These are phyloP conservation scores for Plasmodium vinckei DNA, from an alignment of 169 alveolate genomes.

Conservation along the genomic window DNA sequence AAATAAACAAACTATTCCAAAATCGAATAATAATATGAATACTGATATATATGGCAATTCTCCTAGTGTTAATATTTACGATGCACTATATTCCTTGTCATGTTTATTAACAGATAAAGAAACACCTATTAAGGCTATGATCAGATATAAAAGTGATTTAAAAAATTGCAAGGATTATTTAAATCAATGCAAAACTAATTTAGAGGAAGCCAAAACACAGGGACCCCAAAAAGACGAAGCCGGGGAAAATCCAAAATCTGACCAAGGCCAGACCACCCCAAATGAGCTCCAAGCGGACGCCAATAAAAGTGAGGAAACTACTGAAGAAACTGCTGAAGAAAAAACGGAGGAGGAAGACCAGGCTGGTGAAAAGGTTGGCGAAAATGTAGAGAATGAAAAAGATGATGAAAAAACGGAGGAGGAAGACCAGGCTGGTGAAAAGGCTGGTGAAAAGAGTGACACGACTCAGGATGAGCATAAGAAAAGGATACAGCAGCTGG, in stretches of 20 bases:
- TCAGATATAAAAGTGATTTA: constrained; percentile 65
- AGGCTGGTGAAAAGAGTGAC: not conserved
- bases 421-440: not conserved
- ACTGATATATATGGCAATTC: constrained; percentile 14
- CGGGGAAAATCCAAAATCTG: not conserved
- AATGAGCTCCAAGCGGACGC: not conserved
- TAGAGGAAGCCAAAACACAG: not conserved
- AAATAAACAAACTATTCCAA: constrained; percentile 24
- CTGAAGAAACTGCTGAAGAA: not conserved
- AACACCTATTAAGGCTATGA: constrained; percentile 72
- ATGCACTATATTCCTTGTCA: constrained; percentile 51
- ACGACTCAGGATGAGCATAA: not conserved
- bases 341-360: not conserved
- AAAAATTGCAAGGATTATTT: constrained; percentile 36
- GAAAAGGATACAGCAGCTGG: constrained; percentile 26
- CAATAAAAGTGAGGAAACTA: not conserved
- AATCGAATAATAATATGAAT: not conserved
- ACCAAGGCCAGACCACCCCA: not conserved
- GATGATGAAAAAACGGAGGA: not conserved
- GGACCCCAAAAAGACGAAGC: not conserved
- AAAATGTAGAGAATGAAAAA: not conserved
- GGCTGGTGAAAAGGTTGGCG: not conserved
- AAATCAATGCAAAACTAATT: constrained; percentile 36
- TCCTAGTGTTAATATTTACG: constrained; percentile 50
- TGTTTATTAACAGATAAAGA: constrained; percentile 67